phyloP scores from a whole-genome alignment of 352 stramenopile species.

The Globisporangium radiosum region DNA sequence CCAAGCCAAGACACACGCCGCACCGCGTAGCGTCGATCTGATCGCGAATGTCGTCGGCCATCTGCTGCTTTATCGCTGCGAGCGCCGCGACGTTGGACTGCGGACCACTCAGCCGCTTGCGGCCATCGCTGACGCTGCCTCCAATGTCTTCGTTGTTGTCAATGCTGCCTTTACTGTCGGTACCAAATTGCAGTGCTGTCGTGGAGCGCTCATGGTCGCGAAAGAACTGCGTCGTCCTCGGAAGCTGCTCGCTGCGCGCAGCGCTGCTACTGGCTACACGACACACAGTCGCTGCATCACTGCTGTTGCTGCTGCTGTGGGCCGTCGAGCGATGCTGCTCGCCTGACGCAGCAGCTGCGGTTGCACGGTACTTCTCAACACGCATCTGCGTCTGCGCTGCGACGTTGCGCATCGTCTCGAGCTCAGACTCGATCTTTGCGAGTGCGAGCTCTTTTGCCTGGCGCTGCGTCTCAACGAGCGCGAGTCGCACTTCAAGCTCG shows the following conservation, averaged over 20 bases:
- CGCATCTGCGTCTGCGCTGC: slow-evolving; percentile 34
- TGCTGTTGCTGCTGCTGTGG: slow-evolving; percentile 2
- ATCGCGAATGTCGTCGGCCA: slow-evolving; percentile 32
- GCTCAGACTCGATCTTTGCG: slow-evolving; percentile 20
- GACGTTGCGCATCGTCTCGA: slow-evolving; percentile 33
- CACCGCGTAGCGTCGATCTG: slow-evolving; percentile 25
- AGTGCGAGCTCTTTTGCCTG: slow-evolving; percentile 31
- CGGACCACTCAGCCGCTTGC: no score
- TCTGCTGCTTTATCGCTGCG: slow-evolving; percentile 26
- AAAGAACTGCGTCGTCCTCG: slow-evolving; percentile 3
- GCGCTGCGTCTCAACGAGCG: slow-evolving; percentile 25
- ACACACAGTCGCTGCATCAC: background rate
- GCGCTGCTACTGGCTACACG: background rate
- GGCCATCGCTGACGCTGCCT: background rate
- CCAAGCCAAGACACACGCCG: no score
- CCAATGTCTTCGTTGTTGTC: no score
- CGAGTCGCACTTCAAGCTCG: slow-evolving; percentile 38
- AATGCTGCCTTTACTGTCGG: no score
- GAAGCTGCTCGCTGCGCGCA: background rate
- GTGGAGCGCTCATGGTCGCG: background rate
- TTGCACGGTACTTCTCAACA: slow-evolving; percentile 16
- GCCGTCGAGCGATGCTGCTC: no score
- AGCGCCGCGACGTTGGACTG: slow-evolving; percentile 29
- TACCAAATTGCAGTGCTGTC: background rate
- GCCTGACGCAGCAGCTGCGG: no score